phyloP scores from a whole-genome alignment of 495 filamentous ascomycete species.

The Aspergillus sclerotiicarbonarius region DNA sequence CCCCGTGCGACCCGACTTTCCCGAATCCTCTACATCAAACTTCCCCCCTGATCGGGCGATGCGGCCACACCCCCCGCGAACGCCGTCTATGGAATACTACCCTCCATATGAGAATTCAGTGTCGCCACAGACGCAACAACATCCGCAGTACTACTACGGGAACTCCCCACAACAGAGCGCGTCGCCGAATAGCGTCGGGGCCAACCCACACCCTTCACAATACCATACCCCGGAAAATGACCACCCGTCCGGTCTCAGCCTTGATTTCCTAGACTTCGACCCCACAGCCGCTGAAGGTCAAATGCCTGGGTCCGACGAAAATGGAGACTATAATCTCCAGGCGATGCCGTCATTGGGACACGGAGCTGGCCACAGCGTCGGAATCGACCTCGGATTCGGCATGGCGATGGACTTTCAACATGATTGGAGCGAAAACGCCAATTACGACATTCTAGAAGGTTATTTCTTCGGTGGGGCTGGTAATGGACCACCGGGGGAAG shows the following conservation, averaged over 20 bases:
- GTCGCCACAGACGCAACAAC: slow-evolving; percentile 31
- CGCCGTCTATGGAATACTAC: slow-evolving; percentile 42
- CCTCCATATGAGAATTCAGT: slow-evolving; percentile 35
- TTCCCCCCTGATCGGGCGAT: slow-evolving; percentile 26
- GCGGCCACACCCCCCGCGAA: slow-evolving; percentile 29
- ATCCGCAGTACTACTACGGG: slow-evolving; percentile 37
- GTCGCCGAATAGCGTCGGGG: slow-evolving; percentile 33
- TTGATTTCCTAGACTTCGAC: slow-evolving; percentile 44
- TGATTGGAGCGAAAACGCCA: slow-evolving; percentile 75
- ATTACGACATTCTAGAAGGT: slow-evolving; percentile 83
- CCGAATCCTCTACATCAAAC: slow-evolving; percentile 28
- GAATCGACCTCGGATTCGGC: slow-evolving; percentile 73
- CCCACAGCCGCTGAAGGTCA: slow-evolving; percentile 27
- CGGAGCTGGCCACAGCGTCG: slow-evolving; percentile 43
- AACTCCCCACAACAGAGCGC: slow-evolving; percentile 43
- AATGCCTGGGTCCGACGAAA: slow-evolving; percentile 27
- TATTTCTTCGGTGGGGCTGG: slow-evolving; percentile 78
- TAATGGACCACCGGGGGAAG: slow-evolving; percentile 26
- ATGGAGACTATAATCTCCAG: slow-evolving; percentile 31
- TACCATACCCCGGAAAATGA: slow-evolving; percentile 29
- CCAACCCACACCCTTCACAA: slow-evolving; percentile 20
- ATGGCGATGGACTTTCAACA: slow-evolving; percentile 71
- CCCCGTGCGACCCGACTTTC: slow-evolving; percentile 24
- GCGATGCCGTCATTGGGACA: slow-evolving; percentile 29
- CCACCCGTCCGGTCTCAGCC: slow-evolving; percentile 29